phyloP scores from a whole-genome alignment of 2,329 filamentous ascomycete genomes.

The Elsinoe ampelina region DNA sequence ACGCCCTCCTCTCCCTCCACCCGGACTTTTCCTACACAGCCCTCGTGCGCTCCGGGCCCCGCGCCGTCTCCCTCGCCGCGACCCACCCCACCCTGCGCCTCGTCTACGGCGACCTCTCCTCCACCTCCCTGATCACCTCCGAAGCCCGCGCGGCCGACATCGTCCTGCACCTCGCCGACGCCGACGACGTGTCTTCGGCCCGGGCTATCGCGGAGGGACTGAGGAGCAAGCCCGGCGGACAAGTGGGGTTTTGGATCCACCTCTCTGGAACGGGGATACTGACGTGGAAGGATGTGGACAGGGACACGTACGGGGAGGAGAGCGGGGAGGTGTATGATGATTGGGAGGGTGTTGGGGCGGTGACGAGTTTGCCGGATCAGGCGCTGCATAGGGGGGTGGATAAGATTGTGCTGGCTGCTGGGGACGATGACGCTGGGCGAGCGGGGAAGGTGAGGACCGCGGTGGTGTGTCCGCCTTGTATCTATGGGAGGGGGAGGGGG shows the following conservation, averaged over 20 bases:
- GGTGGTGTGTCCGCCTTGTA: conserved; percentile 58
- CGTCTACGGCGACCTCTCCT: conserved; percentile 44
- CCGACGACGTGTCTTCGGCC: conserved; percentile 40
- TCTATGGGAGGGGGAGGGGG: conserved; percentile 49
- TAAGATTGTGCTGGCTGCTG: conserved; percentile 51
- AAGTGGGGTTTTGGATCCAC: conserved; percentile 37
- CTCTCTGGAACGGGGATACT: conserved; percentile 50
- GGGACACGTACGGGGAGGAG: conserved; percentile 39
- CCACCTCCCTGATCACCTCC: conserved; percentile 35
- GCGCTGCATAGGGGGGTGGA: conserved; percentile 61
- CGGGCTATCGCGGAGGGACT: conserved; percentile 46
- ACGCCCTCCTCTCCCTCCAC: conserved; percentile 36
- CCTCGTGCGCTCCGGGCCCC: conserved; percentile 35
- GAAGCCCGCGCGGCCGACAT: conserved; percentile 44
- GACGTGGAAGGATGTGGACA: conserved; percentile 41
- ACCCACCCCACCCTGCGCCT: conserved; percentile 38
- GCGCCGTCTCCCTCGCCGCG: conserved; percentile 13
- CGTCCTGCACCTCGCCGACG: conserved; percentile 41
- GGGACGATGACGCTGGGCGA: conserved; percentile 28
- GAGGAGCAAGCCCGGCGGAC: conserved; percentile 33
- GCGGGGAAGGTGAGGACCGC: conserved; percentile 47
- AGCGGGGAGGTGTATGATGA: conserved; percentile 49
- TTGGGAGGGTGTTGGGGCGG: conserved; percentile 46
- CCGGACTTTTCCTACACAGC: conserved; percentile 42
- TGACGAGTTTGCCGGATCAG: conserved; percentile 47